Percentiles rank a stretch among this genome's conserved stretches.
Conservation (phyloP, 371 early-diverging fungal species). For the Mortierella sp. region DNA sequence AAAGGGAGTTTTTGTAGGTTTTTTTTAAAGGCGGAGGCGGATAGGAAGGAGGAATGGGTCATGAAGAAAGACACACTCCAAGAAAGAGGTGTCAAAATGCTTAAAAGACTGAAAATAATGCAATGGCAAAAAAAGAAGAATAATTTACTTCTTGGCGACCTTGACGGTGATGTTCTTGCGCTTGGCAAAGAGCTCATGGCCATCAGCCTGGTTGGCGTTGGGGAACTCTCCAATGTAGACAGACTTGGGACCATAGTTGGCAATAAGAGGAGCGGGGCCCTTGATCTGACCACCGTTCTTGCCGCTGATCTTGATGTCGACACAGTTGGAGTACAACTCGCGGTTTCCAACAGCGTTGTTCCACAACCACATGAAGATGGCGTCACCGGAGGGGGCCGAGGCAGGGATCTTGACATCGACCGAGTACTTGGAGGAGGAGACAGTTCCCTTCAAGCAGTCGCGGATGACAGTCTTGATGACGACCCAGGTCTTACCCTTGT, state of each 20-base stretch:
- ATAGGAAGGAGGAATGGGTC: background rate
- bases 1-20: background rate
- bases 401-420: constrained; percentile 67
- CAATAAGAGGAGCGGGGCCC: constrained; percentile 31
- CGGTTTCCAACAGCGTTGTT: constrained; percentile 77
- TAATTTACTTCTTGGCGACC: constrained; percentile 27
- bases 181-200: constrained; percentile 21
- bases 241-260: constrained; percentile 38
- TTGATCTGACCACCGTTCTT: constrained; percentile 35
- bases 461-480: constrained; percentile 59
- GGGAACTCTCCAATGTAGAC: constrained; percentile 28
- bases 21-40: background rate
- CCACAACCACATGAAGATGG: constrained; percentile 77
- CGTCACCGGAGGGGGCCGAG: constrained; percentile 60
- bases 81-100: background rate
- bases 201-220: constrained; percentile 13
- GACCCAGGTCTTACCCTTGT: constrained; percentile 70
- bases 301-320: constrained; percentile 71
- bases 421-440: constrained; percentile 21
- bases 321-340: constrained; percentile 83
- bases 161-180: constrained; percentile 26
- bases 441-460: constrained; percentile 23
- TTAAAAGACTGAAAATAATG: background rate
- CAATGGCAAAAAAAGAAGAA: background rate
- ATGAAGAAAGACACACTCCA: background rate